phyloP scores from a whole-genome alignment of 495 filamentous ascomycete species.

The Neurospora sp. region DNA sequence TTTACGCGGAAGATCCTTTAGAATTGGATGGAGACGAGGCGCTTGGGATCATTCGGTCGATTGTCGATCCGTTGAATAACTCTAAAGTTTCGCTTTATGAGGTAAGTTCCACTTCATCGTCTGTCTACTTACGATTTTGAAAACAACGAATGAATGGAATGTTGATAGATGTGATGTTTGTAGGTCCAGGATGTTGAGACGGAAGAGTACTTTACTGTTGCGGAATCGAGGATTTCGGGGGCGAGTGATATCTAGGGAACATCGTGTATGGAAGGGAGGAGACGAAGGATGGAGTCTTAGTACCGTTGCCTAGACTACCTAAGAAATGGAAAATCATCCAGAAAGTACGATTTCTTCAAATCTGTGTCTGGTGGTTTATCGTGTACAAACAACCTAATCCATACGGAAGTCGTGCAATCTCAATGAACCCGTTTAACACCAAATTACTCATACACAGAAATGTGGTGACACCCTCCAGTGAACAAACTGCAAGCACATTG shows the following conservation, averaged over 20 bases:
- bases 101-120: background rate
- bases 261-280: background rate
- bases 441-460: background rate
- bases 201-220: background rate
- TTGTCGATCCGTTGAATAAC: background rate
- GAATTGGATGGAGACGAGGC: background rate
- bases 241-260: background rate
- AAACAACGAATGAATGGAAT: too few species aligned
- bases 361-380: background rate
- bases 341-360: background rate
- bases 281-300: background rate
- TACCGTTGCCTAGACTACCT: background rate
- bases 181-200: background rate
- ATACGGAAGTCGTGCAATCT: background rate
- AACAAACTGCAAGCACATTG: background rate
- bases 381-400: background rate
- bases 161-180: background rate
- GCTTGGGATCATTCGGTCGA: background rate
- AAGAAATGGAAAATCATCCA: background rate
- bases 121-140: too few species aligned
- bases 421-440: background rate
- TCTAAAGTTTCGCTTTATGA: background rate
- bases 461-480: background rate
- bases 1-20: background rate
- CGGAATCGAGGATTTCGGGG: background rate